A percentile compares a stretch with the other conserved stretches of the same genome.
Conservation (phyloP, 371 early-diverging fungal genomes). For the Lichtheimia ramosa region DNA sequence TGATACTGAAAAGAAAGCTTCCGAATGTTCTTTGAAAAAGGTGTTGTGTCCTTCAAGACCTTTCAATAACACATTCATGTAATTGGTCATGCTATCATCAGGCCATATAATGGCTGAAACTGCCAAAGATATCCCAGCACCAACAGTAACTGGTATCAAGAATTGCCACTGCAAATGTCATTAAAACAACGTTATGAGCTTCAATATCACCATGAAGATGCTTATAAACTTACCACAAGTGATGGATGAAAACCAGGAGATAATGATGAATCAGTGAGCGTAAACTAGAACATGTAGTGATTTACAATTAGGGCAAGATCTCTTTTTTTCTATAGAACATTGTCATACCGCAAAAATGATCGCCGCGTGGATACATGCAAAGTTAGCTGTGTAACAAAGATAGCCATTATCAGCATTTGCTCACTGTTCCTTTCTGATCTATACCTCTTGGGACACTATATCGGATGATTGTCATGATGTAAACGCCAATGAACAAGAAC, state of each 20-base stretch:
- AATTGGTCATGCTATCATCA: constrained; percentile 43
- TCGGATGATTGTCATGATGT: constrained; percentile 31
- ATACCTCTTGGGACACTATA: constrained; percentile 39
- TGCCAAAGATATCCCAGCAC: constrained; percentile 34
- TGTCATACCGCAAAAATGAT: background rate
- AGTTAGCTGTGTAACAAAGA: background rate
- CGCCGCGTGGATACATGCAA: constrained; percentile 1
- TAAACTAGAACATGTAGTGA: constrained; percentile 24
- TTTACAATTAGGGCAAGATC: background rate
- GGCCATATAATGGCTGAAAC: constrained; percentile 46
- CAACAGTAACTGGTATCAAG: constrained; percentile 31
- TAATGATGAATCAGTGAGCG: constrained; percentile 29
- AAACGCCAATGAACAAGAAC: constrained; percentile 39
- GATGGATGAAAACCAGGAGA: constrained; percentile 3
- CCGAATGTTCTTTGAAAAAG: constrained; percentile 38
- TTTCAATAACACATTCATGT: constrained; percentile 19
- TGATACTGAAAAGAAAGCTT: constrained; percentile 23
- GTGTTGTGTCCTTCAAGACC: constrained; percentile 26
- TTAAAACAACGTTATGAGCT: background rate
- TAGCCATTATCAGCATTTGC: too few species aligned
- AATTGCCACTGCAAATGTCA: constrained; percentile 27
- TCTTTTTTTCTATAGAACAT: too few species aligned
- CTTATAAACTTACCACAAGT: background rate
- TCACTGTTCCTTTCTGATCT: too few species aligned
- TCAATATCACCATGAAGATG: background rate